phyloP scores from a whole-genome alignment of 768 basidiomycete species.

The Dendrothele bispora region DNA sequence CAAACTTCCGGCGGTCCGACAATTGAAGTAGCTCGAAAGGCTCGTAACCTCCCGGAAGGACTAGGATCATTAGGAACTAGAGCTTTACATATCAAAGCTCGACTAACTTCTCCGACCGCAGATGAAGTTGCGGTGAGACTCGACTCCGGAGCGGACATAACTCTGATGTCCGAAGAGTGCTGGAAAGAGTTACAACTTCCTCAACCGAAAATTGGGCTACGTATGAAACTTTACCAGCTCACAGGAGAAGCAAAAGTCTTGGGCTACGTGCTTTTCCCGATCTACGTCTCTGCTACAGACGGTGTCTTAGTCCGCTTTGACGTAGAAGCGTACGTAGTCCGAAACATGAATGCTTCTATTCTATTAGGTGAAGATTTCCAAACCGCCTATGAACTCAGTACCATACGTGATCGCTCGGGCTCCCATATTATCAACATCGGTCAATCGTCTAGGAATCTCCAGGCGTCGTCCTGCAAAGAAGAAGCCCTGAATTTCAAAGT shows the following conservation, averaged over 20 bases:
- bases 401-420: constrained; percentile 8
- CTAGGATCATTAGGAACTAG: not conserved
- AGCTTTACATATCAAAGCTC: not conserved
- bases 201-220: constrained; percentile 2
- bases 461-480: constrained; percentile 5
- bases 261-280: constrained; percentile 15
- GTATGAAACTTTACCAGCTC: constrained; percentile 11
- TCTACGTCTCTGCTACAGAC: constrained; percentile 4
- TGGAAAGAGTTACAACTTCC: not conserved
- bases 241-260: constrained; percentile 13
- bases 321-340: too few species aligned
- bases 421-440: constrained; percentile 5
- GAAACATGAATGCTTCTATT: constrained; percentile 29
- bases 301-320: constrained; percentile 11
- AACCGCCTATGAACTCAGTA: constrained; percentile 17
- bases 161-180: constrained; percentile 13
- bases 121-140: not conserved
- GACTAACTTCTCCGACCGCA: not conserved
- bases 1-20: not conserved
- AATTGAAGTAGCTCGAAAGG: not conserved
- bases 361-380: constrained; percentile 30
- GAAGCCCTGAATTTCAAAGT: constrained; percentile 11
- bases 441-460: not conserved
- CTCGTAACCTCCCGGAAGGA: not conserved
- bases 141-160: too few species aligned